phyloP scores from a whole-genome alignment of 768 basidiomycete genomes.

The Boletus vinaceobasis region DNA sequence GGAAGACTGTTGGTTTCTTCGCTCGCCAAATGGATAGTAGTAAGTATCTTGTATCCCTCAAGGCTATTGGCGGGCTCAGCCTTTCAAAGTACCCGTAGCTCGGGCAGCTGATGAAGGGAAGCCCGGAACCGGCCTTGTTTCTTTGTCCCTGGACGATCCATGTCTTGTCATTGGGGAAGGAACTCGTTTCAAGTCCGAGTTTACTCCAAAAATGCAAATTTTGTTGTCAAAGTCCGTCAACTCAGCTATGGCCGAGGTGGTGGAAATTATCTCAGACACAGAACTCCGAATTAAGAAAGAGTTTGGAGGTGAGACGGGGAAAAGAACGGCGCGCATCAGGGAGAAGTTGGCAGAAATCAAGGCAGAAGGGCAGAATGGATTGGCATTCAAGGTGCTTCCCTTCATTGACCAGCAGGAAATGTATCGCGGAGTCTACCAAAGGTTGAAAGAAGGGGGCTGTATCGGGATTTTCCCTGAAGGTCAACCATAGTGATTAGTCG shows the following conservation, averaged over 20 bases:
- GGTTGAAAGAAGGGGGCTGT: slow-evolving; percentile 78
- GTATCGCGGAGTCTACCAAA: slow-evolving; percentile 90
- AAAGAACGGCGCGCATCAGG: slow-evolving; percentile 61
- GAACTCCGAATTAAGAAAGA: slow-evolving; percentile 81
- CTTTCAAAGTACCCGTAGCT: slow-evolving; percentile 75
- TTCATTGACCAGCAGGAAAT: slow-evolving; percentile 92
- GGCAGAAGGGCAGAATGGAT: slow-evolving; percentile 52
- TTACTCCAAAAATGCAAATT: slow-evolving; percentile 78
- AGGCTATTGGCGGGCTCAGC: slow-evolving; percentile 6
- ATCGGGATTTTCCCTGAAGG: slow-evolving; percentile 99
- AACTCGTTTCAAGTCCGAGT: slow-evolving; percentile 73
- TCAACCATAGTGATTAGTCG: slow-evolving; percentile 29
- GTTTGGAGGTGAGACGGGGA: slow-evolving; percentile 78
- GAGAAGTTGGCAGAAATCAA: slow-evolving; percentile 64
- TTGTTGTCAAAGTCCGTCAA: slow-evolving; percentile 79
- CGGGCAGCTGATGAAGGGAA: slow-evolving; percentile 87
- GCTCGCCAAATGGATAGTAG: slow-evolving; percentile 84
- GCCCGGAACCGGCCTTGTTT: slow-evolving; percentile 68
- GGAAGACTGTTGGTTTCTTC: slow-evolving; percentile 76
- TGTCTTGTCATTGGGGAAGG: slow-evolving; percentile 78
- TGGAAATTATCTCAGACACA: slow-evolving; percentile 86
- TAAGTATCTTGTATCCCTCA: slow-evolving; percentile 35
- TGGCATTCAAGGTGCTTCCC: slow-evolving; percentile 81
- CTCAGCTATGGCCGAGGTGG: slow-evolving; percentile 77
- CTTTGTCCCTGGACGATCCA: slow-evolving; percentile 71